Percentiles rank a stretch among this genome's conserved stretches.
These are phyloP conservation scores for Suillus lakei DNA, from an alignment of 768 basidiomycete species.

Conservation along the genomic window DNA sequence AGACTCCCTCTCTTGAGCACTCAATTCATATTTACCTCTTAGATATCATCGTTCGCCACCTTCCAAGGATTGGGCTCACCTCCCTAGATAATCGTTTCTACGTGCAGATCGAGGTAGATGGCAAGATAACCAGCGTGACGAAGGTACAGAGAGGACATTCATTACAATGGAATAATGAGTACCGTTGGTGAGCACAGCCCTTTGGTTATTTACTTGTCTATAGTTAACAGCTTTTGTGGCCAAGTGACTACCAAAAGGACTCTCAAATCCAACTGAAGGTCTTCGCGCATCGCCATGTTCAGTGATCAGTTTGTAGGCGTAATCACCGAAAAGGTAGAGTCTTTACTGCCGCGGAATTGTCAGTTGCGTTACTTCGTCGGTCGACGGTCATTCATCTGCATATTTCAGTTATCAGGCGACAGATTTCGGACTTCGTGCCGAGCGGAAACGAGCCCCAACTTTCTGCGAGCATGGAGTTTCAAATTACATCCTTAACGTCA, in stretches of 20 bases:
- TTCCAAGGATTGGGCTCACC: neutral
- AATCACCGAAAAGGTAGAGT: neutral
- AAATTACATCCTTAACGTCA: no score
- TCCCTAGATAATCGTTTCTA: constrained; percentile 5
- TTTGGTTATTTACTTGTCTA: neutral
- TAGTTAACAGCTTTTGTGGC: neutral
- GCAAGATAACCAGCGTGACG: neutral
- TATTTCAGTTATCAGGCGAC: neutral
- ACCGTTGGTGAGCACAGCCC: neutral
- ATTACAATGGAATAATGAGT: neutral
- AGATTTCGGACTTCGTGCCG: neutral
- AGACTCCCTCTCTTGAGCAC: neutral
- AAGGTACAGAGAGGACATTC: neutral
- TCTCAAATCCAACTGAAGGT: neutral
- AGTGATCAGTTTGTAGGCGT: neutral
- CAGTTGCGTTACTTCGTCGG: neutral
- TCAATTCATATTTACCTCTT: neutral
- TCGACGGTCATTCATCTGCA: neutral
- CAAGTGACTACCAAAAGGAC: neutral
- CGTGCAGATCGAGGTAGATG: neutral
- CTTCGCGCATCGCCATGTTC: constrained; percentile 1
- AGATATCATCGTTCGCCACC: constrained; percentile 5
- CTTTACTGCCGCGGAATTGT: neutral
- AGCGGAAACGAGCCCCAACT: neutral
- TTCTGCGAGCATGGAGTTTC: neutral